Base-by-base conservation (phyloP, 352 stramenopile species). In the Aphanomyces cochlioides region DNA sequence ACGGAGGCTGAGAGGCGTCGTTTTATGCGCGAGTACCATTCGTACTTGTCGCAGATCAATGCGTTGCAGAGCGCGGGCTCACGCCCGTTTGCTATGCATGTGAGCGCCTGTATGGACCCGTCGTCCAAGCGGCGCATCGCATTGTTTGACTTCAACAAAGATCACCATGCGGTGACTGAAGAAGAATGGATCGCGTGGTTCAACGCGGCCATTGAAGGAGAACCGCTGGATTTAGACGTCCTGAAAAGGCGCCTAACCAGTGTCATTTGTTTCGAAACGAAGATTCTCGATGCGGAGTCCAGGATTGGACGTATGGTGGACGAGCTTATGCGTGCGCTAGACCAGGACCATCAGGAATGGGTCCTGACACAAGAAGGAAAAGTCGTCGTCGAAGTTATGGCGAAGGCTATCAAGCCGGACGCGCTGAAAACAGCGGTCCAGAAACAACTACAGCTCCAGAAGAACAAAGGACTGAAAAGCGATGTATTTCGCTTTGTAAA, bases 21-120 rank as follows among this genome's bases (percentile, higher is more conserved):
- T 17, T 69, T 69, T 19, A 69, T 69, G 61, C 61, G 61, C 6
- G 43, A 69, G 41, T 69, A 69, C 43, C 61, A 69, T n/a, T 15
- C 15, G 36, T 69, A 69, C 36, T 19, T n/a, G 40, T 45, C 47
- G 36, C 50, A 69, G n/a, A 61, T 69, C n/a, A n/a, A 61, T 12
- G 61, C 41, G 41, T 36, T 69, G 61, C 61, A 61, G 40, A 41
- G 21, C 6, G 37, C n/a, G 7, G 37, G 39, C 15, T 39, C 56
- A 8, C 61, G 61, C 12, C 61, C 61, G 47, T 69, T 69, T 61
- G 6, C 36, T 12, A 69, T 69, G 61, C 50, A 40, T 34, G 61
- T 69, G 4, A 8, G 61, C 43, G 39, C 61, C 5, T 69, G 61
- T 21, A 69, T 69, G 61, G 61, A 69, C 34, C 50, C 13, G 34